Base-by-base conservation (phyloP, 2,329 filamentous ascomycete species). In the Arthrobotrys sphaeroides region DNA sequence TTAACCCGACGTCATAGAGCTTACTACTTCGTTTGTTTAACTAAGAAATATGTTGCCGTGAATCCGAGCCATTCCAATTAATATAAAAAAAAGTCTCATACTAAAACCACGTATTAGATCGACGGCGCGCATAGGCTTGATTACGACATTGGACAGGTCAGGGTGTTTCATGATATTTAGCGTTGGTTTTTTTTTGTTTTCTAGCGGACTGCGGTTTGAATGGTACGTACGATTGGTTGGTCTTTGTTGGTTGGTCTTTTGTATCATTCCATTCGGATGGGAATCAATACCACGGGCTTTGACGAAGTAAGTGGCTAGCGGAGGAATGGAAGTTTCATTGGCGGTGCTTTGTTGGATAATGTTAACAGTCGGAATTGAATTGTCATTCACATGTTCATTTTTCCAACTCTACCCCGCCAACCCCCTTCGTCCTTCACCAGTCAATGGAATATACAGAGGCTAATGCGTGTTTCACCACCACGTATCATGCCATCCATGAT, bases 391-490 rank as follows among this genome's bases (percentile, higher is more conserved):
- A 55, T 55, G 51, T 38, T 55, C 31, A 22, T 55, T 10, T 40
- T n/a, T 18, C 51, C 31, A 7, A 22, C n/a, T 36, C 16, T n/a
- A 33, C 10, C 28, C 28, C 28, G 10, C 28, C 10, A 33, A 33
- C 28, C 10, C 10, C 10, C 10, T 10, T 33, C 28, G 5, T 10
- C 1, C 31, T 55, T 20, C 26, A 18, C 33, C 5, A 5, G 5
- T 51, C 24, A 51, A 38, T n/a, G 18, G 5, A 5, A 5, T 33
- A 5, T 5, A 33, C 28, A 33, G 10, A 33, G 38, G 38, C 51
- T 55, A 55, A 55, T 55, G 51, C 51, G 51, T 49, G 67, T 72
- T 72, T 72, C 67, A 72, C 43, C 67, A 72, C 43, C 16, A 43
- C 51, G 66, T 70, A 70, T 61, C 43, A 47, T 22, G 47, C 26